These are phyloP conservation scores for Cucurbita maxima DNA, from an alignment of 306 rosid genomes.

Conservation along the genomic window DNA sequence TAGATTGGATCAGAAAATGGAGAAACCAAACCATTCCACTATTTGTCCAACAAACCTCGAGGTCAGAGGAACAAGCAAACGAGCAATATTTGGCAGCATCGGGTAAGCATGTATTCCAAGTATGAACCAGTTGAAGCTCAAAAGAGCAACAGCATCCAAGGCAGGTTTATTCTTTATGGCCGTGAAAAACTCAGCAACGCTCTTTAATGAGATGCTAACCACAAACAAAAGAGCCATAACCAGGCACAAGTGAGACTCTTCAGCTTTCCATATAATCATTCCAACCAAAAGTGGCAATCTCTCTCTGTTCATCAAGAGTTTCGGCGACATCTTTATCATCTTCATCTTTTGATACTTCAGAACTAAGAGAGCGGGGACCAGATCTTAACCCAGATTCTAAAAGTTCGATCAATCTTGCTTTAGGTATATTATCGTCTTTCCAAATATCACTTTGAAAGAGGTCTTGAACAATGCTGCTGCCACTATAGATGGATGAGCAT, in stretches of 20 bases:
- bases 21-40: constrained; percentile 18
- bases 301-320: constrained; percentile 20
- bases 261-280: constrained; percentile 52
- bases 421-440: constrained; percentile 23
- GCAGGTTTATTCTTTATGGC: constrained; percentile 57
- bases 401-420: constrained; percentile 19
- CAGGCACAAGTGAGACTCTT: constrained; percentile 69
- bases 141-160: constrained; percentile 55
- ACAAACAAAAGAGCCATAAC: constrained; percentile 58
- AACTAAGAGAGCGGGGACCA: background rate
- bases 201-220: constrained; percentile 69
- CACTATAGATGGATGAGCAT: constrained; percentile 25
- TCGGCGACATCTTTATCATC: constrained; percentile 8
- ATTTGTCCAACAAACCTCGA: constrained; percentile 8
- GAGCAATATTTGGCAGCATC: constrained; percentile 38
- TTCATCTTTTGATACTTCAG: background rate
- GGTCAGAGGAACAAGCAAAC: constrained; percentile 24
- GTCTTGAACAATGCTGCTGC: constrained; percentile 7
- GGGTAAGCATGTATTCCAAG: constrained; percentile 76
- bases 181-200: constrained; percentile 55
- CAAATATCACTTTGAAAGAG: constrained; percentile 25
- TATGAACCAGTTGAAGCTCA: constrained; percentile 74
- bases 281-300: constrained; percentile 62
- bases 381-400: background rate
- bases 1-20: constrained; percentile 8